Conservation (phyloP, 2,329 filamentous ascomycete genomes). For the Hypoxylon sp. region DNA sequence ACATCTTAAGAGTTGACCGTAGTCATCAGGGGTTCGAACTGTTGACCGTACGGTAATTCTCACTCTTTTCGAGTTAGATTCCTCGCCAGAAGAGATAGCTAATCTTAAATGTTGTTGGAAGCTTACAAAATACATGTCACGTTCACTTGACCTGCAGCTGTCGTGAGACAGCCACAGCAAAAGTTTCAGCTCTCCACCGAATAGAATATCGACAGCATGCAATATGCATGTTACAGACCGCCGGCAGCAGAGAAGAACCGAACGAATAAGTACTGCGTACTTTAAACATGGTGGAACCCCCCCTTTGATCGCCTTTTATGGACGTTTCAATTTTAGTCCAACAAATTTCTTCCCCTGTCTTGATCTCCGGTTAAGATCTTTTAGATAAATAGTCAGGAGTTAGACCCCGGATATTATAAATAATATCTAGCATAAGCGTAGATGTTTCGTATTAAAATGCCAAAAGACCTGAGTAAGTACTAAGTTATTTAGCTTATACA, state of each 20-base stretch:
- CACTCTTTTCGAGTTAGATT: constrained; percentile 12
- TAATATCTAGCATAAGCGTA: constrained; percentile 20
- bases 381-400: constrained; percentile 2
- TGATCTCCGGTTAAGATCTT: background rate
- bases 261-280: constrained; percentile 26
- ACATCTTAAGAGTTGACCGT: constrained; percentile 5
- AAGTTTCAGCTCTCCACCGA: constrained; percentile 18
- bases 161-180: constrained; percentile 30
- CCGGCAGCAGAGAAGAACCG: constrained; percentile 7
- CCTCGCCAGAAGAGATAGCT: background rate
- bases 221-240: constrained; percentile 27
- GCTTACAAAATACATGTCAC: background rate
- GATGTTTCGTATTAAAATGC: constrained; percentile 14
- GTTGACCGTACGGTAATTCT: background rate
- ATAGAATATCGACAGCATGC: constrained; percentile 5
- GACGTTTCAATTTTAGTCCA: background rate
- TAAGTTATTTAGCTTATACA: constrained; percentile 11
- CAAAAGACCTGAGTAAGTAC: background rate
- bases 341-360: constrained; percentile 1
- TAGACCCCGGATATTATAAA: constrained; percentile 19
- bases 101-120: constrained; percentile 1
- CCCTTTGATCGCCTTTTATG: constrained; percentile 1
- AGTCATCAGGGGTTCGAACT: constrained; percentile 20
- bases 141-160: constrained; percentile 29
- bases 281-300: constrained; percentile 27